A percentile compares a stretch with the other conserved stretches of the same genome.
Conservation (phyloP, 1,284 basidiomycete species). For the Bondarzewia mesenterica region DNA sequence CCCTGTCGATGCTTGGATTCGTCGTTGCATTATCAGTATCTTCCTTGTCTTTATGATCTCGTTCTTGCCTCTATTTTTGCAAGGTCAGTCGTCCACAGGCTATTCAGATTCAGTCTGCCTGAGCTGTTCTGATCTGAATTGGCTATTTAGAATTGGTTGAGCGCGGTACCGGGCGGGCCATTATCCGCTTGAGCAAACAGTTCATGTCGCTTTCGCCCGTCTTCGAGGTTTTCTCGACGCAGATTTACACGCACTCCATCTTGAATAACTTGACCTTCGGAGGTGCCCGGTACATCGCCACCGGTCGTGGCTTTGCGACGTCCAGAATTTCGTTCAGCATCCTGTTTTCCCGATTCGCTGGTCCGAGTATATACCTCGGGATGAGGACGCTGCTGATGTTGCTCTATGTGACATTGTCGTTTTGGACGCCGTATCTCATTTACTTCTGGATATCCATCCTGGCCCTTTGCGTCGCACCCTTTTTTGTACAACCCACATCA, state of each 20-base stretch:
- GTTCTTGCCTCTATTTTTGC: slow-evolving; percentile 88
- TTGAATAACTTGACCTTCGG: slow-evolving; percentile 92
- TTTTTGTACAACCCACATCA: slow-evolving; percentile 98
- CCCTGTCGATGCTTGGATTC: slow-evolving; percentile 90
- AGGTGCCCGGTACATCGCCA: slow-evolving; percentile 96
- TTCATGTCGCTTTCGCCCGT: slow-evolving; percentile 89
- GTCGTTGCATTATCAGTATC: slow-evolving; percentile 91
- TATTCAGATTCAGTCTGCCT: background rate
- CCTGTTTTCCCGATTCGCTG: slow-evolving; percentile 92
- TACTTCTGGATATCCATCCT: slow-evolving; percentile 95
- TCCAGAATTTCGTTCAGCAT: slow-evolving; percentile 90
- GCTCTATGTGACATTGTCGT: slow-evolving; percentile 82
- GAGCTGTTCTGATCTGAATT: too few species aligned
- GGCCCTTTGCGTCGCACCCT: slow-evolving; percentile 80
- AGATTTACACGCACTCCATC: slow-evolving; percentile 94
- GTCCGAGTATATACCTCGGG: slow-evolving; percentile 93
- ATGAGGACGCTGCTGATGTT: slow-evolving; percentile 86
- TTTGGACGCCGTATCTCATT: slow-evolving; percentile 87
- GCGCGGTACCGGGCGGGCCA: slow-evolving; percentile 82
- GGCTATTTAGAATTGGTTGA: slow-evolving; percentile 73
- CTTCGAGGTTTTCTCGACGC: slow-evolving; percentile 94
- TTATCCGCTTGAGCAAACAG: slow-evolving; percentile 86
- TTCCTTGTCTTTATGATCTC: slow-evolving; percentile 96
- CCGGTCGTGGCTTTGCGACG: slow-evolving; percentile 96
- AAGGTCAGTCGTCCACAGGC: slow-evolving; percentile 43